Percentiles rank a stretch among this genome's conserved stretches.
Conservation (phyloP, 139 green algal genomes). For the Nannochloris sp. region DNA sequence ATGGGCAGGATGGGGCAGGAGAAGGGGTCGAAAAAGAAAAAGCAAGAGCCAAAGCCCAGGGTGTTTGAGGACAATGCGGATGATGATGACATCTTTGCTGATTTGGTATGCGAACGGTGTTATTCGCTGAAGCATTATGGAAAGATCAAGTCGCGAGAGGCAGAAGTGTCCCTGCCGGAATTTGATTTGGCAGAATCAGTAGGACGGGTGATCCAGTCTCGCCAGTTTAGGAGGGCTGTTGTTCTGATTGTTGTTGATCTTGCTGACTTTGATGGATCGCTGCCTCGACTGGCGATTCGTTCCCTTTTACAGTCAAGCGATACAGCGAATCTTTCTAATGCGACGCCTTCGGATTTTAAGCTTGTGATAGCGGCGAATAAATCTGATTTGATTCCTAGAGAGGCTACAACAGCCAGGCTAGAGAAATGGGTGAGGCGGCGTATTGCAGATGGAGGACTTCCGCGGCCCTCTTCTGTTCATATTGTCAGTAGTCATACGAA, state of each 20-base stretch:
- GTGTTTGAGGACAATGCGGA: slow-evolving; percentile 5
- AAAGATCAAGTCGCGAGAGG: slow-evolving; percentile 45
- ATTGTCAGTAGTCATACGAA: slow-evolving; percentile 46
- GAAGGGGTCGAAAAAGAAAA: neutral
- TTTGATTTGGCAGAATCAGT: slow-evolving; percentile 77
- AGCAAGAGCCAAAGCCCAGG: neutral
- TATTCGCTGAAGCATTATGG: slow-evolving; percentile 77
- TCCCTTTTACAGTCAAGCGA: slow-evolving; percentile 16
- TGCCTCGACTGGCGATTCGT: slow-evolving; percentile 56
- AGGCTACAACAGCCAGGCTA: slow-evolving; percentile 1
- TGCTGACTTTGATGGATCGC: slow-evolving; percentile 79
- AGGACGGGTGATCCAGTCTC: slow-evolving; percentile 62
- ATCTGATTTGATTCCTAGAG: slow-evolving; percentile 72
- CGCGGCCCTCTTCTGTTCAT: slow-evolving; percentile 40
- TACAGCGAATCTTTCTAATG: neutral
- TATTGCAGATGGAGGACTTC: slow-evolving; percentile 40
- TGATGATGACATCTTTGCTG: slow-evolving; percentile 9
- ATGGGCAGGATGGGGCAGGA: neutral
- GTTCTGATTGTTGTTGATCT: slow-evolving; percentile 76
- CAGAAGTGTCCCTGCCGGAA: slow-evolving; percentile 54
- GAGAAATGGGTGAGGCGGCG: slow-evolving; percentile 54
- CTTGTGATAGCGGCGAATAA: slow-evolving; percentile 92
- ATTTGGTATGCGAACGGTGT: slow-evolving; percentile 80
- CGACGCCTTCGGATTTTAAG: slow-evolving; percentile 19
- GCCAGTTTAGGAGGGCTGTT: slow-evolving; percentile 67